Conservation (phyloP, 306 rosid genomes). For the Prunus kanzakura region DNA sequence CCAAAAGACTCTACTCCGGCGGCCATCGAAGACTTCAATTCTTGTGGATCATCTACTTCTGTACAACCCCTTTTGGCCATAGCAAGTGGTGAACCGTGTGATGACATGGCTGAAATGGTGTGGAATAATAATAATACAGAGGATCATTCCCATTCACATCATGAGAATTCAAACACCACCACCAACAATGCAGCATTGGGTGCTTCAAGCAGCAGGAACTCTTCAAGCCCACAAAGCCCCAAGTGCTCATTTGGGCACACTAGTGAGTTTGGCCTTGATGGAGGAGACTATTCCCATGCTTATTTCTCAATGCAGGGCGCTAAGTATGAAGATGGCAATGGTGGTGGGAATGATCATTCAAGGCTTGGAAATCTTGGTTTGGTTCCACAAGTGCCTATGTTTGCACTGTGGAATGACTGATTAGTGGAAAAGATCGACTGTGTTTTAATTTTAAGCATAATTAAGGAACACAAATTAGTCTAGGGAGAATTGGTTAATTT, state of each 20-base stretch:
- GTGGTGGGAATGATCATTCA: conserved; percentile 43
- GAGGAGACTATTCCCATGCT: conserved; percentile 55
- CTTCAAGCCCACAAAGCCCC: conserved; percentile 36
- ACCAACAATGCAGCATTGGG: conserved; percentile 3
- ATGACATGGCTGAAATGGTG: conserved; percentile 52
- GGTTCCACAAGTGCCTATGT: conserved; percentile 75
- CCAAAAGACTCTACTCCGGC: conserved; percentile 33
- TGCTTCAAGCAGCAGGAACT: conserved; percentile 32
- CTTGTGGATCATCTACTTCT: conserved; percentile 35
- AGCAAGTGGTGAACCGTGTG: conserved; percentile 43
- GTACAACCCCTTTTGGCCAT: conserved; percentile 55
- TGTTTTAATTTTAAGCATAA: not conserved
- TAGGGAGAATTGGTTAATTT: conserved; percentile 7
- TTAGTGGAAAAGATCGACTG: not conserved
- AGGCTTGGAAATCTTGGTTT: conserved; percentile 52
- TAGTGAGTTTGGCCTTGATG: conserved; percentile 46
- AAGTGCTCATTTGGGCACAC: conserved; percentile 36
- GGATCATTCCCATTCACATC: conserved; percentile 12
- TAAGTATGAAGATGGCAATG: conserved; percentile 60
- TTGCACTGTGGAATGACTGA: conserved; percentile 82
- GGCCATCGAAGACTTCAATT: conserved; percentile 36
- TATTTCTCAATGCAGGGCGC: conserved; percentile 54
- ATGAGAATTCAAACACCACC: conserved; percentile 33
- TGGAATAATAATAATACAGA: conserved; percentile 50
- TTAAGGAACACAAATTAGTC: not conserved